Conservation (phyloP, 1,139 yeast genomes). For the Suhomyces maxii region DNA sequence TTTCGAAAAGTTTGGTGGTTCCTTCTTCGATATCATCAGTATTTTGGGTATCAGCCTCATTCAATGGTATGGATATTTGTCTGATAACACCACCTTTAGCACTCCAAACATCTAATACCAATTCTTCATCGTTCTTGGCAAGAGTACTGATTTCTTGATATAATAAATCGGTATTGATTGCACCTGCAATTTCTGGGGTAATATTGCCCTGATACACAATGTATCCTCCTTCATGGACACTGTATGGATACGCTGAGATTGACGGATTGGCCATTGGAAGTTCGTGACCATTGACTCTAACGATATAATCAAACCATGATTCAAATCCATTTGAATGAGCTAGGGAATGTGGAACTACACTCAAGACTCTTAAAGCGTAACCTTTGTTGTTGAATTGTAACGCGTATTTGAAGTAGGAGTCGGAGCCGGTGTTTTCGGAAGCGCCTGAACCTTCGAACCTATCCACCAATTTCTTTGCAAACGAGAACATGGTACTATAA, state of each 20-base stretch:
- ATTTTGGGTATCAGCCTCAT: constrained; percentile 18
- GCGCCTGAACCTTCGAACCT: constrained; percentile 56
- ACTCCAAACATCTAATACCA: constrained; percentile 76
- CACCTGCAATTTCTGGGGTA: constrained; percentile 39
- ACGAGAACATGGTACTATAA: constrained; percentile 64
- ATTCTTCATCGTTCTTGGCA: constrained; percentile 33
- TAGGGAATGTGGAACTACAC: constrained; percentile 41
- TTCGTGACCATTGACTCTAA: constrained; percentile 75
- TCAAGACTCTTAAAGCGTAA: constrained; percentile 42
- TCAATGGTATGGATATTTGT: constrained; percentile 48
- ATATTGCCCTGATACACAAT: constrained; percentile 39
- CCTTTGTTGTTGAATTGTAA: constrained; percentile 43
- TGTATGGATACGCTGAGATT: constrained; percentile 32
- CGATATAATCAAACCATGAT: constrained; percentile 83
- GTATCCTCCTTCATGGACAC: constrained; percentile 45
- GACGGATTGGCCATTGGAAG: constrained; percentile 52
- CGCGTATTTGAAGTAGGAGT: constrained; percentile 55
- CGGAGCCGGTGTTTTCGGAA: constrained; percentile 33
- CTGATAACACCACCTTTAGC: constrained; percentile 82
- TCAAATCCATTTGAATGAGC: constrained; percentile 53
- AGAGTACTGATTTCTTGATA: constrained; percentile 36
- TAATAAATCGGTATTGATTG: constrained; percentile 35
- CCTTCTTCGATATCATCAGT: constrained; percentile 10
- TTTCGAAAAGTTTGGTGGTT: constrained; percentile 18
- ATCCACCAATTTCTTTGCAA: constrained; percentile 81